Percentiles rank a stretch among this genome's conserved stretches.
These are phyloP conservation scores for Hyaloscypha hepaticicola DNA, from an alignment of 495 filamentous ascomycete species.

Conservation along the genomic window DNA sequence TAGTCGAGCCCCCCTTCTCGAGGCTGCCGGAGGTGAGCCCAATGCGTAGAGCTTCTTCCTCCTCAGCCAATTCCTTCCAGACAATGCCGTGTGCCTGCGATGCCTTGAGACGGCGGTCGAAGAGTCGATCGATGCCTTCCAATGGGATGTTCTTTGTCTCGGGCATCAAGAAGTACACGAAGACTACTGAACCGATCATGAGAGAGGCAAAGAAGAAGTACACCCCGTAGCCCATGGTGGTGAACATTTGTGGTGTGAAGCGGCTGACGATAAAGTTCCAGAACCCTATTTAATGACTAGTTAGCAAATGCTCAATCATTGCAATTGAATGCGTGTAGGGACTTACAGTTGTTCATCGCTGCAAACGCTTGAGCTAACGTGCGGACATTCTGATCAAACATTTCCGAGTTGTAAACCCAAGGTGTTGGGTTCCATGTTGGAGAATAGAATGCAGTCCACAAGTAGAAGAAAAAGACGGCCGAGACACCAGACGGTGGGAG, in stretches of 20 bases:
- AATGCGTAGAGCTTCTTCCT: conserved; percentile 21
- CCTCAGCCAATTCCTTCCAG: conserved; percentile 23
- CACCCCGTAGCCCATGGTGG: conserved; percentile 66
- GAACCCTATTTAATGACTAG: conserved; percentile 50
- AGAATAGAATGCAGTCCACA: conserved; percentile 78
- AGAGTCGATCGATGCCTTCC: conserved; percentile 53
- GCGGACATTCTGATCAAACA: conserved; percentile 61
- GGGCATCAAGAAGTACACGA: conserved; percentile 54
- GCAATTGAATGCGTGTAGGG: neutral
- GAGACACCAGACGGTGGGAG: conserved; percentile 60
- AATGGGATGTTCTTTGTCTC: conserved; percentile 53
- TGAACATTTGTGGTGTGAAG: conserved; percentile 76
- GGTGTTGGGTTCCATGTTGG: conserved; percentile 76
- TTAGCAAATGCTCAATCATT: neutral
- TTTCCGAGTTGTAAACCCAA: conserved; percentile 65
- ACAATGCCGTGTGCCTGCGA: conserved; percentile 24
- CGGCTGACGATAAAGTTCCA: conserved; percentile 74
- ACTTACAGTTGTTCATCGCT: conserved; percentile 55
- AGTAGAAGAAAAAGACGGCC: conserved; percentile 77
- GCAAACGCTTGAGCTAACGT: conserved; percentile 67
- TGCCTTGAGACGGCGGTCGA: conserved; percentile 17
- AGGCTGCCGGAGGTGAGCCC: conserved; percentile 9
- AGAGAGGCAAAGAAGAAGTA: conserved; percentile 78
- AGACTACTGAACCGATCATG: conserved; percentile 67
- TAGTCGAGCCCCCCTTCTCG: neutral